Conservation (phyloP, 176 grass and related monocot genomes). For the Calamus simplicifolius region DNA sequence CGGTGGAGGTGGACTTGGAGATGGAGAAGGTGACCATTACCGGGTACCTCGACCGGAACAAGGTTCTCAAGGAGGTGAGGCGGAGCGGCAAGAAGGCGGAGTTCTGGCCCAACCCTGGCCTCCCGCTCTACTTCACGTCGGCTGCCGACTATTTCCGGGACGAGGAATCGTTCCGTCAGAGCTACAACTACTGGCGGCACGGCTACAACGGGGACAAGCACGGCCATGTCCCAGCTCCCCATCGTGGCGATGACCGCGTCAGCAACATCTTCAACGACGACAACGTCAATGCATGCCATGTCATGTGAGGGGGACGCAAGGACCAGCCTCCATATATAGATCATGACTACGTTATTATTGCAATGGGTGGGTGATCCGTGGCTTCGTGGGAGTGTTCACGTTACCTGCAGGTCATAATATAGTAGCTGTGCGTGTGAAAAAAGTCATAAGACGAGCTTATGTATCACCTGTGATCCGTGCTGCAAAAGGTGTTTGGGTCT, state of each 20-base stretch:
- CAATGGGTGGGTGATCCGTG: no score
- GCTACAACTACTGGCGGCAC: slow-evolving; percentile 68
- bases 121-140: slow-evolving; percentile 9
- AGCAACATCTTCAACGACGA: slow-evolving; percentile 76
- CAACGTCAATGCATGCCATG: slow-evolving; percentile 48
- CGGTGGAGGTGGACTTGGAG: slow-evolving; percentile 52
- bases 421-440: no score
- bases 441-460: no score
- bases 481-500: no score
- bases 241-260: slow-evolving; percentile 66
- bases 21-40: slow-evolving; percentile 7
- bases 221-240: slow-evolving; percentile 29
- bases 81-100: slow-evolving; percentile 14
- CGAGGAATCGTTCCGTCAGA: slow-evolving; percentile 71
- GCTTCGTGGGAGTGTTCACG: no score
- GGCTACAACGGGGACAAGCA: slow-evolving; percentile 91
- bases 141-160: slow-evolving; percentile 55
- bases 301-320: slow-evolving; percentile 40
- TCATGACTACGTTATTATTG: no score
- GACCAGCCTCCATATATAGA: no score
- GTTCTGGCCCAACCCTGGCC: slow-evolving; percentile 12
- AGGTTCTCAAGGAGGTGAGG: slow-evolving; percentile 8
- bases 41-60: slow-evolving; percentile 2
- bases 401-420: no score
- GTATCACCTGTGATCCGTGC: no score